These are phyloP conservation scores for Hemileccinum impolitum DNA, from an alignment of 768 basidiomycete genomes.

Conservation along the genomic window DNA sequence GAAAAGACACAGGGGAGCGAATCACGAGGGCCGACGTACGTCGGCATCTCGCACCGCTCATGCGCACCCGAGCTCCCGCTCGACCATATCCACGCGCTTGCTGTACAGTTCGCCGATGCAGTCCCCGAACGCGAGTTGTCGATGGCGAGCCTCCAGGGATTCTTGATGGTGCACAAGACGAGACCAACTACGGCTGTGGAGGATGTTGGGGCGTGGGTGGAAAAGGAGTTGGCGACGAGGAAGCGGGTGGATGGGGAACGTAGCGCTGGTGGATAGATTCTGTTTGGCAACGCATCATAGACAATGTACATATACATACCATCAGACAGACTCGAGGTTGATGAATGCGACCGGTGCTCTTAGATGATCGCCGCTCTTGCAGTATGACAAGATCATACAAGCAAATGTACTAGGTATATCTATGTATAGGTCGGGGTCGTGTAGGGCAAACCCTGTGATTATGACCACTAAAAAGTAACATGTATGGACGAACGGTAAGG, in stretches of 20 bases:
- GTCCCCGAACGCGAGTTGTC: constrained; percentile 47
- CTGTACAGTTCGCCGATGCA: constrained; percentile 49
- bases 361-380: too few species aligned
- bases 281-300: too few species aligned
- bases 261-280: too few species aligned
- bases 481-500: not conserved
- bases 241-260: not conserved
- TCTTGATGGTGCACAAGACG: constrained; percentile 66
- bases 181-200: constrained; percentile 54
- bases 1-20: constrained; percentile 15
- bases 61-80: constrained; percentile 41
- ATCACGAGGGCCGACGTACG: not conserved
- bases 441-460: not conserved
- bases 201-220: constrained; percentile 46
- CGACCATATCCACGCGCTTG: constrained; percentile 43
- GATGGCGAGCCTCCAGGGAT: constrained; percentile 50
- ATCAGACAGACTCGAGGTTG: too few species aligned
- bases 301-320: too few species aligned
- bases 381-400: too few species aligned
- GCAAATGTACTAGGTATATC: too few species aligned
- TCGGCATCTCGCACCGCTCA: constrained; percentile 27
- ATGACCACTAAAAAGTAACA: not conserved
- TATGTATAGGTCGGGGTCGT: too few species aligned
- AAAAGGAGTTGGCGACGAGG: constrained; percentile 35
- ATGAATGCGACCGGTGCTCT: too few species aligned